Conservation (phyloP, 2,329 filamentous ascomycete species). For the Septoria linicola region DNA sequence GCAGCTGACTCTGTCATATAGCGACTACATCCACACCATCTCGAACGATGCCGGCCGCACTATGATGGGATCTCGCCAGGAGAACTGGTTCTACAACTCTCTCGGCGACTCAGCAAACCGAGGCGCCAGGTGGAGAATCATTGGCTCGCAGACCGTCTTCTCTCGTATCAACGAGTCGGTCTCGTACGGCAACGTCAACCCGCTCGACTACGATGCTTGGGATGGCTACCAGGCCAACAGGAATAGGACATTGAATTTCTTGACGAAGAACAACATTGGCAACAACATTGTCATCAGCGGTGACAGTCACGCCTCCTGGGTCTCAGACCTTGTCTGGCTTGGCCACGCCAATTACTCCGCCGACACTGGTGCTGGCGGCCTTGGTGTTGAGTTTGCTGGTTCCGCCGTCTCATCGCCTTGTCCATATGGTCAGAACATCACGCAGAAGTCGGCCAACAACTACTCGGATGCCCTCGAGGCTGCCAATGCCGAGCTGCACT, state of each 20-base stretch:
- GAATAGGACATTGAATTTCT: constrained; percentile 66
- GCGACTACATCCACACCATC: constrained; percentile 50
- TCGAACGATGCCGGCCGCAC: constrained; percentile 65
- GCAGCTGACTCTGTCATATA: constrained; percentile 24
- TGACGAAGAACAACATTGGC: constrained; percentile 66
- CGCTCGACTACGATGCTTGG: constrained; percentile 59
- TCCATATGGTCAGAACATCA: constrained; percentile 60
- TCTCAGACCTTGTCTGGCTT: constrained; percentile 48
- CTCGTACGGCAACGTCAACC: constrained; percentile 45
- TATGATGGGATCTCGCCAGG: constrained; percentile 70
- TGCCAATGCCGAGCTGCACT: constrained; percentile 64
- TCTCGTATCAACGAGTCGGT: constrained; percentile 54
- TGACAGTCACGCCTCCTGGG: constrained; percentile 66
- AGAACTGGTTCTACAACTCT: constrained; percentile 68
- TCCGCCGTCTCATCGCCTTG: constrained; percentile 63
- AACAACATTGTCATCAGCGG: constrained; percentile 74
- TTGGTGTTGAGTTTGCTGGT: constrained; percentile 58
- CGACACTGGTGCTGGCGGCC: constrained; percentile 41
- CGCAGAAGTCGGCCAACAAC: constrained; percentile 53
- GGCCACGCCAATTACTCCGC: constrained; percentile 42
- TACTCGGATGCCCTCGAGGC: constrained; percentile 46
- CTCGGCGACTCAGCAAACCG: constrained; percentile 51
- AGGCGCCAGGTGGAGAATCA: constrained; percentile 68
- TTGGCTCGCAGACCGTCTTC: constrained; percentile 70
- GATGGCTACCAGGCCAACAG: constrained; percentile 68